Base-by-base conservation (phyloP, 768 basidiomycete species). In the Leccinum rimulosum region DNA sequence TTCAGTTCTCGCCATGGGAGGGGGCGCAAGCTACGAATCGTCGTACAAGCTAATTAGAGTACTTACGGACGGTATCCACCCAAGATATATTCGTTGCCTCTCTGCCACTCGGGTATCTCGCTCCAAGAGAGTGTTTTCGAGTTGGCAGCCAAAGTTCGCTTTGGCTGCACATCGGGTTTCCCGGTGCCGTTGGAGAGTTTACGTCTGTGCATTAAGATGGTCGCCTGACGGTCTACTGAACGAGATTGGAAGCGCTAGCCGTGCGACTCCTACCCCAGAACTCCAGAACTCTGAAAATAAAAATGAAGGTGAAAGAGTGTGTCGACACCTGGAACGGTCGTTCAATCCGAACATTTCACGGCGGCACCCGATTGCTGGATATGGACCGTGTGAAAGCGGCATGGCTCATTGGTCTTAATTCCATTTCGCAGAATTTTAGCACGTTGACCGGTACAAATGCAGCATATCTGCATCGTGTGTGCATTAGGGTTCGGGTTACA, bases 51-150 rank as follows among this genome's bases (percentile, higher is more conserved):
- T 28, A 48, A 36, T 28, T 50, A 36, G 49, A 43, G 61, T 58
- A 55, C 76, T 66, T 66, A 89, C 90, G 82, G 77, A 73, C 89
- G 78, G 69, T 91, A 91, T 2, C 90, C 90, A 36, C 72, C 73
- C 58, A 85, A 40, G 60, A 91, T 89, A 67, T 82, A 87, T 64
- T 89, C 87, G 64, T 91, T 91, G 72, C 91, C 86, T 62, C 75
- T 80, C 71, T 84, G 84, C 87, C 88, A 92, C 35, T 80, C 79
- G 43, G 85, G 82, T 48, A 90, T 75, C 56, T 87, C 83, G 27
- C 68, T 60, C 85, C 85, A 91, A 12, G 75, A 69, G 36, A 82
- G 61, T n/a, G 77, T 81, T 50, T 50, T 47, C 5, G 45, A 49
- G 31, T 49, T 50, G 57, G 52, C 57, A 48, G 40, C 11, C 17